phyloP scores from a whole-genome alignment of 2,329 filamentous ascomycete species.

The Ophiostoma quercus region DNA sequence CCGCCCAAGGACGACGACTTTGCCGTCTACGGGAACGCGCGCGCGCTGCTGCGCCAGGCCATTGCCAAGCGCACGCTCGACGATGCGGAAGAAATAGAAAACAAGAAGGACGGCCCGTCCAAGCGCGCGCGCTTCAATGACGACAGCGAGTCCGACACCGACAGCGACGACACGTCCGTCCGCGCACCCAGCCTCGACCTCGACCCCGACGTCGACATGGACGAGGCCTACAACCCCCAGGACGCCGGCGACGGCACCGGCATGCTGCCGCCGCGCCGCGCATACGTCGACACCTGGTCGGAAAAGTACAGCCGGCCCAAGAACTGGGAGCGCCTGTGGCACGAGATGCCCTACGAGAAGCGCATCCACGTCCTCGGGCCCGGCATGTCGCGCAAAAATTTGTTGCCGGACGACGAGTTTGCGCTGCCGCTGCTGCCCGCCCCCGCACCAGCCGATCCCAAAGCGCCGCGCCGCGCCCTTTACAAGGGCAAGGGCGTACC shows the following conservation, averaged over 20 bases:
- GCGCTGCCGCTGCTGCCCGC: background rate
- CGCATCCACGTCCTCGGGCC: conserved; percentile 18
- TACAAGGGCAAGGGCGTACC: background rate
- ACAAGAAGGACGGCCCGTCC: background rate
- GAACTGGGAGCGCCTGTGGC: background rate
- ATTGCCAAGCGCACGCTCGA: background rate
- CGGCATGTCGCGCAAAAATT: conserved; percentile 8
- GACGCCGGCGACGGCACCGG: conserved; percentile 14
- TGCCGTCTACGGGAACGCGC: background rate
- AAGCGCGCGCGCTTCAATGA: background rate
- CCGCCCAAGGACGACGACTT: background rate
- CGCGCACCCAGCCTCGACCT: background rate
- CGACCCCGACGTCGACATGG: background rate
- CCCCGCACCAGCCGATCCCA: too few species aligned
- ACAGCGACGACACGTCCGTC: background rate
- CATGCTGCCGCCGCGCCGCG: conserved; percentile 3
- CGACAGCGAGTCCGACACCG: background rate
- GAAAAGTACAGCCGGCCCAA: background rate
- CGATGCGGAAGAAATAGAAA: background rate
- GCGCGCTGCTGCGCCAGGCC: background rate
- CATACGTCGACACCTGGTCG: background rate
- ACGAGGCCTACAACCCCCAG: background rate
- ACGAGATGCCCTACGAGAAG: conserved; percentile 10
- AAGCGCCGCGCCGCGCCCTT: background rate
- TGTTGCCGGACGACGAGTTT: background rate